Base-by-base conservation (phyloP, 305 asterid genomes). In the Rubia tinctorum region DNA sequence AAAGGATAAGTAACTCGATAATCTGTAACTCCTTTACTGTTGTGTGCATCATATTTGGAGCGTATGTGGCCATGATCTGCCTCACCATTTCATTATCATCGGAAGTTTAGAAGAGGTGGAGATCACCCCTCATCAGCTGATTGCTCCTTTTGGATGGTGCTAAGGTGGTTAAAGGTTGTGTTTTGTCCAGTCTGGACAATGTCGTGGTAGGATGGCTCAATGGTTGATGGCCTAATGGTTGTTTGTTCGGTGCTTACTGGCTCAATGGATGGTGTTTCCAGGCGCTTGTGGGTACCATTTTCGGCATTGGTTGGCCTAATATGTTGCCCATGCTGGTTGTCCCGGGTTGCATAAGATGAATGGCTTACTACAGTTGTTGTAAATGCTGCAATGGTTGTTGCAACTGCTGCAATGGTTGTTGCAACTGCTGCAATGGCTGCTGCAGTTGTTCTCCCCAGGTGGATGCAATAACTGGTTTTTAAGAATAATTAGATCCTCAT, bases 41-140 rank as follows among this genome's bases (percentile, higher is more conserved):
- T 34, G 37, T 34, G 37, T 0, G 6, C 5, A 34, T 34, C 6
- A 3, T 34, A 45, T 90, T 93, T 0, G 93, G 92, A 43, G 76
- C 84, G n/a, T 95, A 95, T 18, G 90, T 86, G 61, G 77, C 84
- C 75, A 71, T 76, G 47, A 92, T 81, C 49, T 89, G 95, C 80
- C 83, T 90, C 88, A 79, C 79, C 84, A 92, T 90, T 13, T 88
- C 83, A 43, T 42, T 78, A 22, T 90, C 96, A 59, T 90, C 95
- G 0, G 93, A 79, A 0, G 87, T 70, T 49, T 86, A 76, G 78
- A 84, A 79, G 62, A 76, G 37, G 61, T 83, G 88, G 12, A 76
- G 78, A 22, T 81, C 91, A 53, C 85, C 87, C 71, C 68, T 78
- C 73, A 39, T 58, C 55, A 63, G 53, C 14, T 55, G 77, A 40